A percentile compares a stretch with the other conserved stretches of the same genome.
These are phyloP conservation scores for Chrysoporthe cubensis DNA, from an alignment of 2,329 filamentous ascomycete genomes.

Conservation along the genomic window DNA sequence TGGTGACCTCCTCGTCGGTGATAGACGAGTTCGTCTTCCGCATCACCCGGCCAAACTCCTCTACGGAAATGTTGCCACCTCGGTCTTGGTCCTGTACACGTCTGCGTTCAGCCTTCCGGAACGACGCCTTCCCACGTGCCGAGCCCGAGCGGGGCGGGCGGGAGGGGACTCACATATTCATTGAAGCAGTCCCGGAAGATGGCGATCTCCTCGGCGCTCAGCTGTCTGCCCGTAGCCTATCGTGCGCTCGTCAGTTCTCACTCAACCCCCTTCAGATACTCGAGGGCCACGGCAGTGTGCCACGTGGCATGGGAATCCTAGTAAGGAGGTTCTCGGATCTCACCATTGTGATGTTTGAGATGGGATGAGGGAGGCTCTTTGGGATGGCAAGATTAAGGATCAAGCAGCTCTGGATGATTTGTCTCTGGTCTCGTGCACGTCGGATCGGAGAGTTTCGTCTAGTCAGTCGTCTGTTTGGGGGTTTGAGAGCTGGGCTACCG, in stretches of 20 bases:
- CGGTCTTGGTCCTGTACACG: conserved; percentile 20
- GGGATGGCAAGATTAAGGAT: background rate
- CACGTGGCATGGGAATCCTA: background rate
- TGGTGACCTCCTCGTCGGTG: conserved; percentile 40
- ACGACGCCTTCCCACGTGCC: background rate
- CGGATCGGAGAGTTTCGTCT: background rate
- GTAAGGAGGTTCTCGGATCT: background rate
- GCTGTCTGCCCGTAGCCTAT: conserved; percentile 19
- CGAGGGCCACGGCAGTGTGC: background rate
- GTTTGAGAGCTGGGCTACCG: background rate
- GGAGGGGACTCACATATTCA: conserved; percentile 23
- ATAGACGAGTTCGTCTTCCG: conserved; percentile 37
- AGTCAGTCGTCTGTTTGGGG: background rate
- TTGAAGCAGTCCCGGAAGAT: conserved; percentile 30
- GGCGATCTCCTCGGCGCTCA: conserved; percentile 28
- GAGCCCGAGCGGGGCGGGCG: background rate
- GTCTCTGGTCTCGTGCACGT: background rate
- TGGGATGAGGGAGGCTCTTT: background rate
- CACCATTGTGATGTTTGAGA: background rate
- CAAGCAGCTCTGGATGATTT: background rate
- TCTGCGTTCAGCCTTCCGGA: conserved; percentile 1
- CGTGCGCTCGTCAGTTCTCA: background rate
- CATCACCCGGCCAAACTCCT: conserved; percentile 45
- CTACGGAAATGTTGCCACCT: conserved; percentile 41
- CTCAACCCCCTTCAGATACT: no score